Conservation (phyloP, 1,139 yeast genomes). For the Blastobotrys malaysiensis region DNA sequence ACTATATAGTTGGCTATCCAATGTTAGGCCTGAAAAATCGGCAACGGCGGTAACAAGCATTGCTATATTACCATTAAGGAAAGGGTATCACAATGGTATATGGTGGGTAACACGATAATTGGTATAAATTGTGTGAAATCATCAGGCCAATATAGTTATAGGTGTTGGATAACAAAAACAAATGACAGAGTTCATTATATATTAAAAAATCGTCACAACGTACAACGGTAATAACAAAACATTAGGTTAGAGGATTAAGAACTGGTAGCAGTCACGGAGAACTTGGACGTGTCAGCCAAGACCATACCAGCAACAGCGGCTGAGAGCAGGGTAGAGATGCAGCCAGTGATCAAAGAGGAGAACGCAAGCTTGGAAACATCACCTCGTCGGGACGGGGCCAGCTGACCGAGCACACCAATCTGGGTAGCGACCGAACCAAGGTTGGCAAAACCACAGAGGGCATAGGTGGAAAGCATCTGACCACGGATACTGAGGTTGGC, state of each 20-base stretch:
- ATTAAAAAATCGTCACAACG: background rate
- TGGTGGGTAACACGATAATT: no score
- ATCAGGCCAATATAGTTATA: no score
- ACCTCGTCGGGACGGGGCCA: conserved; percentile 49
- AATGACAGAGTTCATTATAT: background rate
- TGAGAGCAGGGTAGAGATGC: conserved; percentile 50
- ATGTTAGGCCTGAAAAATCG: no score
- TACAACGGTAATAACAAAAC: background rate
- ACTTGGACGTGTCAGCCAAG: conserved; percentile 42
- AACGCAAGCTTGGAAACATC: conserved; percentile 47
- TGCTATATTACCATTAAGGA: no score
- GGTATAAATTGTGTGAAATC: no score
- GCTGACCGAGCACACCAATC: conserved; percentile 55
- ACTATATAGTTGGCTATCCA: no score
- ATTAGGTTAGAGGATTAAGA: background rate
- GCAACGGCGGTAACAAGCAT: no score
- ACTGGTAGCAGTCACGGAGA: background rate
- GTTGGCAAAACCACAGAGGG: conserved; percentile 62
- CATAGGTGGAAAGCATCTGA: conserved; percentile 55
- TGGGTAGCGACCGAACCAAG: conserved; percentile 62
- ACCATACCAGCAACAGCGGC: conserved; percentile 70
- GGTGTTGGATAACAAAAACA: background rate
- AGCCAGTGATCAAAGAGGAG: conserved; percentile 52
- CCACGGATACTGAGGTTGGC: conserved; percentile 49
- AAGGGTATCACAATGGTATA: no score